Base-by-base conservation (phyloP, 2,329 filamentous ascomycete genomes). In the Neofusicoccum kwambonambiense region DNA sequence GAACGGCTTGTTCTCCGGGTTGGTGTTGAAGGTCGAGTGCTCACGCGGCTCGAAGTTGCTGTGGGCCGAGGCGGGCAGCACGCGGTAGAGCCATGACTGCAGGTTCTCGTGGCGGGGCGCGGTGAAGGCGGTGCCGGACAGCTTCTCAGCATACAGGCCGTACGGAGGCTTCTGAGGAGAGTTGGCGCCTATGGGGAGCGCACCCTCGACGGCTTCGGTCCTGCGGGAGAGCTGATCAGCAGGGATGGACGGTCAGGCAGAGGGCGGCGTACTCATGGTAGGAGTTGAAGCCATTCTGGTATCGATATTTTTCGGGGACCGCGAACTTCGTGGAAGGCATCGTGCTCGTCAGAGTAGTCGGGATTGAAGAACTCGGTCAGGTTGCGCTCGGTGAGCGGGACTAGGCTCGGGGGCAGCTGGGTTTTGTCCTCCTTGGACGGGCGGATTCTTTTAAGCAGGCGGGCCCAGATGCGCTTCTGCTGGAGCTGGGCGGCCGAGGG, bases 111-210 rank as follows among this genome's bases (percentile, higher is more conserved):
- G 77, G 45, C 85, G 79, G 6, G 85, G 84, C 13, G 84, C 84
- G 47, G 84, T 83, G 72, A 87, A 87, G 27, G 85, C 83, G 2
- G 84, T 86, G 17, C 84, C 85, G n/a, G 84, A 86, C 4, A 87
- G 78, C 72, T 87, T 84, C 79, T 96, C 92, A 34, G 91, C 87
- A 78, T 95, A 95, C 34, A 96, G 86, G 0, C 91, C 92, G 69
- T 88, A 87, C 0, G 90, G 84, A 0, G 88, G 88, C 73, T 92
- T 92, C 75, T 96, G 92, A 0, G 92, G 92, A 2, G 90, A 92
- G 81, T 96, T 96, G 47, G 89, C 85, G 57, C 85, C 91, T 65
- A 92, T 74, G 8, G 92, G 91, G 4, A 94, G 82, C 4, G 92
- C 89, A 17, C 88, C 90, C 15, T 88, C 82, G 64, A 94, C 81